Evolutionary conservation across 2,329 filamentous ascomycete species (phyloP).

Genomic region (Trichoderma sp.): DNA sequence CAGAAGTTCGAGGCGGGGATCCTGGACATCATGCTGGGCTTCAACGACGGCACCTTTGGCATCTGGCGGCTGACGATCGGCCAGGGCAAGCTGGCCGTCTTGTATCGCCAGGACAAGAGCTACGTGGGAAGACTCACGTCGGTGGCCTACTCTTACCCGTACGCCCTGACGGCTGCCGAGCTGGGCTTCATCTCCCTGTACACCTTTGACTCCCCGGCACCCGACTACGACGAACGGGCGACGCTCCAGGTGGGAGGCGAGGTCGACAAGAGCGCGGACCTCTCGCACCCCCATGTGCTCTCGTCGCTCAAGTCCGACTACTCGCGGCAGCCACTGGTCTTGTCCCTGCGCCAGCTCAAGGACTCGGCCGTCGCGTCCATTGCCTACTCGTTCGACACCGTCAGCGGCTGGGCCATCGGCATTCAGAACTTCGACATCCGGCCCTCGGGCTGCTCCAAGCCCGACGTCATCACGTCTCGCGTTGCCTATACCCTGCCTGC

Average conservation of each 20-base stretch:
- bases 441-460: slow-evolving; percentile 35
- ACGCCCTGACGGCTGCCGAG: slow-evolving; percentile 76
- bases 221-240: not conserved
- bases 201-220: slow-evolving; percentile 52
- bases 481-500: slow-evolving; percentile 44
- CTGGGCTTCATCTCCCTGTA: slow-evolving; percentile 77
- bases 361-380: slow-evolving; percentile 75
- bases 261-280: not conserved
- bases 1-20: slow-evolving; percentile 45
- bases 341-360: slow-evolving; percentile 74
- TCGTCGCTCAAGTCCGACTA: slow-evolving; percentile 81
- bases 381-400: slow-evolving; percentile 79
- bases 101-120: slow-evolving; percentile 63
- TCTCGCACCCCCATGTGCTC: slow-evolving; percentile 54
- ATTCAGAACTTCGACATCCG: slow-evolving; percentile 82
- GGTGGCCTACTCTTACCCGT: slow-evolving; percentile 73
- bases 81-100: slow-evolving; percentile 47
- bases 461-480: slow-evolving; percentile 42
- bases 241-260: slow-evolving; percentile 5
- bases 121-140: slow-evolving; percentile 68
- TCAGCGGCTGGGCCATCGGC: slow-evolving; percentile 83
- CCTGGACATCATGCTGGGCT: slow-evolving; percentile 68
- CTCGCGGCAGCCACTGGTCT: slow-evolving; percentile 73
- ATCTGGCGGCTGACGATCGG: slow-evolving; percentile 64
- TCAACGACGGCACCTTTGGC: slow-evolving; percentile 69